Base-by-base conservation (phyloP, 2,329 filamentous ascomycete genomes). In the Massarina eburnea region DNA sequence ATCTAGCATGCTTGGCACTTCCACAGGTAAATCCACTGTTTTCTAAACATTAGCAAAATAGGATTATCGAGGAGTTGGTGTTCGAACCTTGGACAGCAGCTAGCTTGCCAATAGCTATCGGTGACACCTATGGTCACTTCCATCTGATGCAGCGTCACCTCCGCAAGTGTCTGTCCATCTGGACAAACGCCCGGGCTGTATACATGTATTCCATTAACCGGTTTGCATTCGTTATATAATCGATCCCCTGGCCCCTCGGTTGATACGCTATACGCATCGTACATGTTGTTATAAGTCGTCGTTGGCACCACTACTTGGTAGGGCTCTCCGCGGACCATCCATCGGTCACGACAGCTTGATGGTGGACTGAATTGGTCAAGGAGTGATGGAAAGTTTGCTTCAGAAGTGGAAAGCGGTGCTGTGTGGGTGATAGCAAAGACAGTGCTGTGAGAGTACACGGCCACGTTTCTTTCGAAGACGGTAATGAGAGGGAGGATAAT, bases 121-220 rank as follows among this genome's bases (percentile, higher is more conserved):
- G n/a, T n/a, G 3, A 29, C 22, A 17, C 22, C 24, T 10, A n/a
- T 29, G 19, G 8, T 10, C 5, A 4, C 24, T 4, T 4, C 2
- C 14, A 19, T 32, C 20, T 29, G 41, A 24, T 43, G 20, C n/a
- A 37, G 32, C 12, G 41, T 43, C 3, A 43, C 34, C 24, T 43
- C 41, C 7, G 41, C 41, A 20, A 43, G 9, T 8, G 41, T 43
- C 20, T 43, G 41, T 3, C 41, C 41, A 14, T 30, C n/a, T 10
- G 41, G 41, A 29, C 41, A 43, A 9, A 43, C 26, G 20, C 41
- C 41, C 3, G 41, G 41, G 20, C 41, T 43, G 33, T 27, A 43
- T n/a, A 24, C n/a, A n/a, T n/a, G n/a, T n/a, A n/a, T n/a, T n/a
- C n/a, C n/a, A n/a, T n/a, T n/a, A n/a, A n/a, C n/a, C n/a, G n/a